Percentiles rank a stretch among this genome's conserved stretches.
These are phyloP conservation scores for Penicillium taxi DNA, from an alignment of 495 filamentous ascomycete species.

Conservation along the genomic window DNA sequence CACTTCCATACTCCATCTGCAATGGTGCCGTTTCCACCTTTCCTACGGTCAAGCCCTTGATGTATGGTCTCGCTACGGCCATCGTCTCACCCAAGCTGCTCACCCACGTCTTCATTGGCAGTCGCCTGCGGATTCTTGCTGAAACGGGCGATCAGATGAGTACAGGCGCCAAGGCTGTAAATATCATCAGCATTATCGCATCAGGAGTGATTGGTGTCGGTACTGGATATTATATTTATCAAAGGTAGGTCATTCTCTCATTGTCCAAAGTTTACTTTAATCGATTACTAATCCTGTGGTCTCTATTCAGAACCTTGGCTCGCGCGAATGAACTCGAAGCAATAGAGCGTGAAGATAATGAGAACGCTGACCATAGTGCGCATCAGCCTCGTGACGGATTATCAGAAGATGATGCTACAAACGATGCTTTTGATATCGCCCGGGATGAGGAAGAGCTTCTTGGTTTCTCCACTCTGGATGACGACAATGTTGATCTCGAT, in stretches of 20 bases:
- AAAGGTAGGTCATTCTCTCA: conserved; percentile 32
- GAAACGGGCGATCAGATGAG: conserved; percentile 60
- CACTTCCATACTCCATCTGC: conserved; percentile 86
- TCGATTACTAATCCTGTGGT: conserved; percentile 3
- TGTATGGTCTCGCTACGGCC: conserved; percentile 75
- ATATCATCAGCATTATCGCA: conserved; percentile 73
- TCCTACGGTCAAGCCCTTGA: conserved; percentile 68
- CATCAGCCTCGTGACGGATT: conserved; percentile 34
- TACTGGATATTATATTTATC: conserved; percentile 82
- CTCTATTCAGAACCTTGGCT: conserved; percentile 56
- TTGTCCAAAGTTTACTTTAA: neutral
- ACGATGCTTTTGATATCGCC: conserved; percentile 36
- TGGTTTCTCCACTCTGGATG: conserved; percentile 37
- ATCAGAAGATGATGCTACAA: conserved; percentile 39
- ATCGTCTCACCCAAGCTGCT: conserved; percentile 72
- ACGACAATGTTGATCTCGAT: conserved; percentile 35
- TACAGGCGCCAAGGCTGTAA: conserved; percentile 51
- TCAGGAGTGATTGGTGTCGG: conserved; percentile 59
- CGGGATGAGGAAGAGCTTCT: conserved; percentile 44
- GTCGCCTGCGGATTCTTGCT: conserved; percentile 53
- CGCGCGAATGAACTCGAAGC: conserved; percentile 76
- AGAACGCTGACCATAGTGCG: conserved; percentile 32
- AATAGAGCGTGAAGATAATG: conserved; percentile 57
- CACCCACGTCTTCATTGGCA: conserved; percentile 89
- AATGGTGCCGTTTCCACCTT: conserved; percentile 94